Base-by-base conservation (phyloP, 441 rosid species). In the Brassica balearica region DNA sequence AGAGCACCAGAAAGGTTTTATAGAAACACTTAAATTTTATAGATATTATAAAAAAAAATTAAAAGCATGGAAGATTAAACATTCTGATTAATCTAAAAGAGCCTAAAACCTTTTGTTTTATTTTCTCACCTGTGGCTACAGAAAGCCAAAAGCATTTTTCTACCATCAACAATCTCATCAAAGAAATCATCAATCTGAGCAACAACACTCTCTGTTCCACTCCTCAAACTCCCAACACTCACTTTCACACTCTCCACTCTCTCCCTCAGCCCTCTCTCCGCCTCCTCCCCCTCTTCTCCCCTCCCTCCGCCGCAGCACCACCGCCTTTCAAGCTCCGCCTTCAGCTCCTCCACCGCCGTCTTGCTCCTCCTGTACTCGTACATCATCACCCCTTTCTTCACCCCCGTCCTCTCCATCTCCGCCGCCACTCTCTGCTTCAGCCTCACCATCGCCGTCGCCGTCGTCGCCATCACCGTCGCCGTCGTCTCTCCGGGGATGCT, bases 141-240 rank as follows among this genome's bases (percentile, higher is more conserved):
- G 19, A 72, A 76, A 86, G 88, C 91, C 87, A 89, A 78, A 77
- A 89, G 89, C 77, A 82, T 86, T 87, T 89, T 87, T 65, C 95
- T 88, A 34, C 92, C 95, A 74, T 90, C 92, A 79, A 87, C 92
- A 75, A 89, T 90, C 79, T 90, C 97, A 83, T 92, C 93, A 75
- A 89, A 87, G 85, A 90, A 86, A 85, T 88, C 95, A 86, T 92
- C 95, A 72, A 92, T 80, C 77, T 90, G 88, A 19, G 83, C 82
- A 58, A 87, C 82, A 20, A 87, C 81, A 36, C 80, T 79, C 74
- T 92, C 95, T 73, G 82, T 82, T 73, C 95, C 92, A 80, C 79
- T 69, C 79, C 86, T 82, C 86, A 90, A 77, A 71, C 77, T 56
- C 79, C 88, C 88, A 76, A 92, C 79, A 32, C 84, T 79, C 55